Evolutionary conservation across 768 basidiomycete genomes (phyloP).

Genomic region (Rhodotorula kratochvilovae): DNA sequence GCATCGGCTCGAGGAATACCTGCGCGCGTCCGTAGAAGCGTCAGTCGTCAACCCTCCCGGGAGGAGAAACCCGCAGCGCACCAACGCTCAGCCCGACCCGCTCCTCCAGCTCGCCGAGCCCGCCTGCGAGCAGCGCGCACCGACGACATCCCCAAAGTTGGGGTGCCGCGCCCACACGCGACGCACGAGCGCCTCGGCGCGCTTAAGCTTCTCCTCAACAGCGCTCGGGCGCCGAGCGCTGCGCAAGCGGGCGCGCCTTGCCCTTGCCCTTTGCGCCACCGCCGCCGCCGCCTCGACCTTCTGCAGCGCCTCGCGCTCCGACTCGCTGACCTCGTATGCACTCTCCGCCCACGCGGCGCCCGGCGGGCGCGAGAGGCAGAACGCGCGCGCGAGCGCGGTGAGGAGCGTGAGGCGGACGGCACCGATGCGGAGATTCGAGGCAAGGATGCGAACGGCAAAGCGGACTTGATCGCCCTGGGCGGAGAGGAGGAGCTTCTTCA

Average conservation of each 20-base stretch:
- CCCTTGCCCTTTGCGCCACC: conserved; percentile 5
- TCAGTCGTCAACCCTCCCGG: conserved; percentile 41
- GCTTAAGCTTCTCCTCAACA: conserved; percentile 52
- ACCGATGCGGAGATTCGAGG: conserved; percentile 74
- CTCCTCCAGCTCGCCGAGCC: conserved; percentile 31
- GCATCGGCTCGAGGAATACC: conserved; percentile 67
- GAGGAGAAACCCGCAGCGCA: conserved; percentile 46
- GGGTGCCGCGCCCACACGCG: conserved; percentile 74
- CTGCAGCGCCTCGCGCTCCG: conserved; percentile 41
- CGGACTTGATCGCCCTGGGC: conserved; percentile 83
- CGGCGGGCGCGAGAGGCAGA: conserved; percentile 54
- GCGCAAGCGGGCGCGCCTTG: conserved; percentile 41
- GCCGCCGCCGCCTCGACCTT: conserved; percentile 11
- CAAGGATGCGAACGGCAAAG: conserved; percentile 70
- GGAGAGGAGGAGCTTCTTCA: conserved; percentile 74
- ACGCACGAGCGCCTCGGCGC: conserved; percentile 64
- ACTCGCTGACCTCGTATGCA: conserved; percentile 37
- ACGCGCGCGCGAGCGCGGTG: conserved; percentile 70
- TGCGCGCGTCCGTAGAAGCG: conserved; percentile 39
- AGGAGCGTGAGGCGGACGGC: conserved; percentile 79
- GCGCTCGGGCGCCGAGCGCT: conserved; percentile 42
- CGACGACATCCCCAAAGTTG: conserved; percentile 57
- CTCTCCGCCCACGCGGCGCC: not conserved
- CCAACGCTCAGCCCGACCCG: conserved; percentile 35
- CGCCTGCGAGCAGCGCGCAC: conserved; percentile 16